A percentile compares a stretch with the other conserved stretches of the same genome.
Conservation (phyloP, 2,329 filamentous ascomycete genomes). For the Aspergillus chevalieri region DNA sequence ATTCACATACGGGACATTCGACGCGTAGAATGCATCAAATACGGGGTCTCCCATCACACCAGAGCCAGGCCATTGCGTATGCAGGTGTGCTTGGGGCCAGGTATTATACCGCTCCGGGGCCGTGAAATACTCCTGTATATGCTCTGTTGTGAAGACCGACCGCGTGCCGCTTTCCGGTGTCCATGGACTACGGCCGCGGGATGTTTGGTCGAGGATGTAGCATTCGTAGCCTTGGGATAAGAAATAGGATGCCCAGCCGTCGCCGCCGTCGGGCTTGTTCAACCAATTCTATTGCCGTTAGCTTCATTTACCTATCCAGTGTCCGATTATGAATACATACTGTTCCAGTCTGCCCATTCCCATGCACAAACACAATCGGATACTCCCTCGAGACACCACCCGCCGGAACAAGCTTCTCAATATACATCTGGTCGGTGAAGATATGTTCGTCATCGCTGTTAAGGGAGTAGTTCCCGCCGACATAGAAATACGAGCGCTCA, state of each 20-base stretch:
- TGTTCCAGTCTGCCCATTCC: constrained; percentile 26
- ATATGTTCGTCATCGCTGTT: constrained; percentile 13
- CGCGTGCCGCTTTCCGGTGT: constrained; percentile 14
- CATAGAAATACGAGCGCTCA: constrained; percentile 21
- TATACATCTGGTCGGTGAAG: constrained; percentile 29
- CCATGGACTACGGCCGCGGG: constrained; percentile 29
- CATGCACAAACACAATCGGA: constrained; percentile 30
- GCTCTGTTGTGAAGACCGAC: constrained; percentile 16
- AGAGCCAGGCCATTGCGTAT: constrained; percentile 37
- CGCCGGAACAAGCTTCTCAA: constrained; percentile 26
- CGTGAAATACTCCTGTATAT: constrained; percentile 25
- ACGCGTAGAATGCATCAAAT: constrained; percentile 22
- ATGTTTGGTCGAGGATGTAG: constrained; percentile 40
- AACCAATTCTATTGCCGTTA: constrained; percentile 32
- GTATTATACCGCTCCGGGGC: constrained; percentile 24
- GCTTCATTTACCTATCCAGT: no score
- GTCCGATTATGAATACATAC: constrained; percentile 8
- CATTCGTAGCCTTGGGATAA: constrained; percentile 41
- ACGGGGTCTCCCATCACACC: constrained; percentile 25
- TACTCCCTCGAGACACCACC: constrained; percentile 13
- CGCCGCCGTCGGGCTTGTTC: constrained; percentile 44
- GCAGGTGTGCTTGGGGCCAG: constrained; percentile 32
- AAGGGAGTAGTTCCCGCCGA: constrained; percentile 21
- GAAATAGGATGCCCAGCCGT: constrained; percentile 46
- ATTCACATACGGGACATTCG: constrained; percentile 14